Evolutionary conservation across 129 eudicot genomes (phyloP).

Genomic region (Sambucus nigra): DNA sequence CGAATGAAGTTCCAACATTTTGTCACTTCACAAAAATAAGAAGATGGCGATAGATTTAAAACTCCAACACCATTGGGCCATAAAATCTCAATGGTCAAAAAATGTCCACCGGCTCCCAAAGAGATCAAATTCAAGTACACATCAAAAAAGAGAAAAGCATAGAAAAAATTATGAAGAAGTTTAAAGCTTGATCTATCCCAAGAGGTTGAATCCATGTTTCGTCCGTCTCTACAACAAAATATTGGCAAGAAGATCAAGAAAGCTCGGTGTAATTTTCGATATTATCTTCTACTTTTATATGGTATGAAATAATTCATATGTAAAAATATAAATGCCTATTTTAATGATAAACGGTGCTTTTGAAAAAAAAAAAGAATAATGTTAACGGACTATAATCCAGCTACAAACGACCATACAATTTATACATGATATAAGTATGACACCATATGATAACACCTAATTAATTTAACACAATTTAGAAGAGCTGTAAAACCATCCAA

Average conservation of each 20-base stretch:
- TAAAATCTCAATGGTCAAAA: slow-evolving; percentile 31
- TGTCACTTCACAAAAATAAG: neutral
- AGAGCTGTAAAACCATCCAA: too few species aligned
- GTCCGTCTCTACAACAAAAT: slow-evolving; percentile 10
- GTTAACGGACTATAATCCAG: too few species aligned
- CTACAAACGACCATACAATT: too few species aligned
- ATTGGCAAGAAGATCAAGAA: slow-evolving; percentile 22
- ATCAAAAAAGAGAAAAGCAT: slow-evolving; percentile 15
- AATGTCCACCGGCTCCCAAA: slow-evolving; percentile 80
- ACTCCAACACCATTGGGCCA: slow-evolving; percentile 60
- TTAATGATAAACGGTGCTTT: neutral
- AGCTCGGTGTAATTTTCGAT: slow-evolving; percentile 13
- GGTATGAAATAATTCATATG: slow-evolving; percentile 6
- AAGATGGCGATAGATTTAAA: slow-evolving; percentile 18
- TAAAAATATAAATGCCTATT: neutral
- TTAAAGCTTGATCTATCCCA: slow-evolving; percentile 8
- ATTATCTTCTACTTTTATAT: neutral
- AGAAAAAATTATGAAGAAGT: slow-evolving; percentile 1
- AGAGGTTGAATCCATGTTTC: slow-evolving; percentile 23
- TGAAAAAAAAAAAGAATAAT: too few species aligned
- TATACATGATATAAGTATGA: too few species aligned
- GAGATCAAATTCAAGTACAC: neutral
- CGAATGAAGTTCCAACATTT: neutral
- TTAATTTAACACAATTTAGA: too few species aligned
- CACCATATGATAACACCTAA: too few species aligned